Base-by-base conservation (phyloP, 1,284 basidiomycete species). In the Ustilago curta region DNA sequence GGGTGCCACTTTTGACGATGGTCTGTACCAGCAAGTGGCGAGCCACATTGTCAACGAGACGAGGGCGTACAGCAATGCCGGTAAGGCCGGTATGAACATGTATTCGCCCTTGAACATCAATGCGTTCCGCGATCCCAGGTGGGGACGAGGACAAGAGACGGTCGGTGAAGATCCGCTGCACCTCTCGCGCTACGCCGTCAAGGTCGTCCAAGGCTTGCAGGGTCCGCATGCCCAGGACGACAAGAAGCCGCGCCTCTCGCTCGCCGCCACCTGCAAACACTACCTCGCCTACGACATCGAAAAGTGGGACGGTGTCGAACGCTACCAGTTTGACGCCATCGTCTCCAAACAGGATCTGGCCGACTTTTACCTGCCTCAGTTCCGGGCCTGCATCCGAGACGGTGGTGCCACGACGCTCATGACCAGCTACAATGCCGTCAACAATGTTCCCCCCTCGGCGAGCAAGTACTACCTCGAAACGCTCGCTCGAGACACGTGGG, bases 1-100 rank as follows among this genome's bases (percentile, higher is more conserved):
- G 18, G 66, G 66, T 19, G 66, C 66, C 18, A 69, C 66, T 3
- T 69, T 69, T 29, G 66, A 69, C 59, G 66, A 69, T 29, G 55
- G 7, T 2, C 59, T 62, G 3, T 69, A 69, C 32, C 31, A 59
- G 14, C 21, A 49, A 8, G 56, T 69, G 1, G 59, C 49, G 0
- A 14, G 23, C 2, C 59, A 59, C 32, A 69, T 69, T 40, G 66
- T 55, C 25, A 69, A 63, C 55, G 66, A 69, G 50, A 59, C 55
- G 35, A 3, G 66, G 0, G 66, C 66, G 29, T 69, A 39, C 39
- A 69, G 51, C 23, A 69, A 69, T n/a, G 66, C 66, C 1, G 66
- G 66, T 12, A 40, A 42, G 16, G 52, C 59, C 1, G 59, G 66
- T 0, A 19, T 69, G 21, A 69, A 69, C 40, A 32, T 69, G 39